Percentiles rank a stretch among this genome's conserved stretches.
These are phyloP conservation scores for Saccharomycopsis lassenensis DNA, from an alignment of 805 yeast species.

Conservation along the genomic window DNA sequence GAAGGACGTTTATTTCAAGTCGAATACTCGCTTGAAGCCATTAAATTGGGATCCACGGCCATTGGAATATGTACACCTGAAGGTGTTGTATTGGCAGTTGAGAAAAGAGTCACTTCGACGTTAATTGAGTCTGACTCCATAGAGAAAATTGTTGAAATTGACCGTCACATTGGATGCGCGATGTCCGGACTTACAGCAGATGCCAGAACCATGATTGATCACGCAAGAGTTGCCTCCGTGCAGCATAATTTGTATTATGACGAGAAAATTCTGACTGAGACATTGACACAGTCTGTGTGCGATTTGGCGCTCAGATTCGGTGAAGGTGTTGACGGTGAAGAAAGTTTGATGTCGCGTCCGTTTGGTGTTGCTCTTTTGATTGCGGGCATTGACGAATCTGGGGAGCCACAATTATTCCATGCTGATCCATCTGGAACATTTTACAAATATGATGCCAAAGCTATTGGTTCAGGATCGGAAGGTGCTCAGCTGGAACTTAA, in stretches of 20 bases:
- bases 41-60: constrained; percentile 94
- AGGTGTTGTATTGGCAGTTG: constrained; percentile 94
- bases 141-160: constrained; percentile 93
- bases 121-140: constrained; percentile 85
- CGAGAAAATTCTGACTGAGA: constrained; percentile 85
- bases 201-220: constrained; percentile 97
- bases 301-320: constrained; percentile 91
- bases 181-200: constrained; percentile 98
- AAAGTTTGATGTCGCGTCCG: constrained; percentile 90
- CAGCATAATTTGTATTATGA: constrained; percentile 86
- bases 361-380: constrained; percentile 95
- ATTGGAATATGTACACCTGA: constrained; percentile 92
- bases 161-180: constrained; percentile 92
- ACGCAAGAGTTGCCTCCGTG: constrained; percentile 82
- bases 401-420: constrained; percentile 92
- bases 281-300: constrained; percentile 92
- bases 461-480: constrained; percentile 97
- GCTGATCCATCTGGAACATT: constrained; percentile 99
- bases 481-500: constrained; percentile 98
- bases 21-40: constrained; percentile 95
- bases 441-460: constrained; percentile 95
- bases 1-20: constrained; percentile 98
- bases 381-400: constrained; percentile 89
- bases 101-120: constrained; percentile 90
- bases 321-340: constrained; percentile 78